phyloP scores from a whole-genome alignment of 2,329 filamentous ascomycete species.

The Stemphylium lycopersici region DNA sequence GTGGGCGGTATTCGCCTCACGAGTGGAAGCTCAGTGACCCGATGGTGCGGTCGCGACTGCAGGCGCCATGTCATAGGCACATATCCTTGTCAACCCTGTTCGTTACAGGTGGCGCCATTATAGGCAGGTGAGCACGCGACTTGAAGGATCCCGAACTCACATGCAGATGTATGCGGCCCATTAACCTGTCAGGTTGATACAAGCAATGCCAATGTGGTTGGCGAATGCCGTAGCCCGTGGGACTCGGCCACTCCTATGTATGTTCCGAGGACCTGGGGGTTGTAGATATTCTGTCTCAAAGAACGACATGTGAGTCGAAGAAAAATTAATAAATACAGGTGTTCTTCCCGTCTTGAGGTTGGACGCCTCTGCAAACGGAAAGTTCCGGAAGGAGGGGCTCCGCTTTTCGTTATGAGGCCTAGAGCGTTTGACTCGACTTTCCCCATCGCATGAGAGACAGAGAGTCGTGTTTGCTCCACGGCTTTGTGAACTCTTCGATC shows the following conservation, averaged over 20 bases:
- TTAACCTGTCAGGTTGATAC: background rate
- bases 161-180: background rate
- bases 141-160: background rate
- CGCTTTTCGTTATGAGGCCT: background rate
- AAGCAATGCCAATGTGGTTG: constrained; percentile 5
- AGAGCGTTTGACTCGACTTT: constrained; percentile 1
- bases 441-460: background rate
- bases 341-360: background rate
- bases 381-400: background rate
- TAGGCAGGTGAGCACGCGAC: constrained; percentile 18
- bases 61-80: constrained; percentile 2
- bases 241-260: constrained; percentile 12
- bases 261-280: constrained; percentile 2
- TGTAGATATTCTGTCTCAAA: too few relatives aligned
- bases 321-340: background rate
- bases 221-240: constrained; percentile 6
- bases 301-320: too few relatives aligned
- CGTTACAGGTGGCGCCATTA: background rate
- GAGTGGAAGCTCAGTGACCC: background rate
- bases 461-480: constrained; percentile 8
- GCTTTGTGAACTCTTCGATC: background rate
- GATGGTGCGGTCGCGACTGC: background rate
- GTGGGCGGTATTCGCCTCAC: constrained; percentile 1
- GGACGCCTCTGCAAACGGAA: background rate
- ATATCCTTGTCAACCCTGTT: background rate